Evolutionary conservation across 139 green algal genomes (phyloP), one percentile per base, ranked within the genome.

Genomic region (Ettlia oleoabundans): DNA sequence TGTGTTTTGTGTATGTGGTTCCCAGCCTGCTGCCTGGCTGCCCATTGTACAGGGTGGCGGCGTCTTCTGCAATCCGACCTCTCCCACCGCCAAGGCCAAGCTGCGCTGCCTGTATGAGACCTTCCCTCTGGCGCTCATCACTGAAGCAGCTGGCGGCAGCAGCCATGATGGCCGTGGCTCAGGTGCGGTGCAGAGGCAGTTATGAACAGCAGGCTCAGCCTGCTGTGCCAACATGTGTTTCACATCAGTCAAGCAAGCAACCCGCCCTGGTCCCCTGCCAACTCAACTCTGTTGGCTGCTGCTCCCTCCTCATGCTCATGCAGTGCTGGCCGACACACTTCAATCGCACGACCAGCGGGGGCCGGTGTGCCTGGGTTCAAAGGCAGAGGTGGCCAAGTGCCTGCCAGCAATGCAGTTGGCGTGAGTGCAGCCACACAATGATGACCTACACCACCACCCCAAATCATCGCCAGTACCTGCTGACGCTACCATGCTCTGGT

Each of bases 71-170:
- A 96, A 93, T 86, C 94, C 94, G 22, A 77, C 69, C 51, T 94
- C 91, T 0, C 1, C 81, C 2, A 58, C 66, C 8, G 90, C 91
- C 30, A 89, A 90, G 3, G 88, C 93, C 26, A 97, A 97, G 89
- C 89, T 98, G 78, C 81, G 94, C 51, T 80, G 97, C 76, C 84
- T 97, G 82, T 98, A 95, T 76, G 94, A 98, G 81, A 93, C 87
- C 68, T 88, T 89, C 10, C 94, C 94, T 0, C 65, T 98, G 61
- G 86, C 94, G 0, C 86, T 94, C 5, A 82, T 97, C 0, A 82
- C 95, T 1, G 93, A 96, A 86, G 93, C 94, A 7, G 92, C 92
- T 4, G 94, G 94, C 9, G 94, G 94, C 21, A 72, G 65, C 35
- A 92, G 91, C 42, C 66, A 78, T 43, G 75, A 90, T 38, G 66